Base-by-base conservation (phyloP, 148 eudicot species). In the Rhododendron williamsianum region DNA sequence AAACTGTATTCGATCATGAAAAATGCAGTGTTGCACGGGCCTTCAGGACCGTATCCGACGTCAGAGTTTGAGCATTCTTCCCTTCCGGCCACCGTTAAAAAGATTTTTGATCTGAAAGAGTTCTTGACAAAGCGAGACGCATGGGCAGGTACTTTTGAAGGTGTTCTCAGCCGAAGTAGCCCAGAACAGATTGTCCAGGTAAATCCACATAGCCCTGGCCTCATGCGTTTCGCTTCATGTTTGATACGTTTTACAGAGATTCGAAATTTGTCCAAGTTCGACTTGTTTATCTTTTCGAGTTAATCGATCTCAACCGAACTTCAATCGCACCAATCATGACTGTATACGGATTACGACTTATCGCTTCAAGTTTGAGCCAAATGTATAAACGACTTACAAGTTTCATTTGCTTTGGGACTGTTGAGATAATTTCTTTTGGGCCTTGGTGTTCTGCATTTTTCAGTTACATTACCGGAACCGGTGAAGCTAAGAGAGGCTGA, bases 101-200 rank as follows among this genome's bases (percentile, higher is more conserved):
- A 95, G 90, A 88, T 94, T 27, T 95, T 93, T 86, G 93, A 94
- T 82, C 71, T 95, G 79, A 93, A 90, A n/a, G 93, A 92, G 10
- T 95, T 95, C 79, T 84, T 95, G 80, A 94, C 95, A 0, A 90
- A 91, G 60, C 93, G 97, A 27, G 97, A 95, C 58, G 93, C 88
- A 3, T 95, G 97, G 97, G 97, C 98, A 7, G 98, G 94, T 41
- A 94, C 98, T 80, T 93, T 95, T 60, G 97, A 94, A 54, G 85
- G 80, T 19, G 87, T 94, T 30, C 30, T 92, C 0, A 95, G 60
- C 56, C 80, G 94, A 79, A 86, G 81, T 0, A 89, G 86, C 81
- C 98, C 98, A 93, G 98, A 89, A 92, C 92, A 7, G 95, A 95
- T 74, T 95, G 98, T 83, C 97, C 95, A 71, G 92, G 98, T 95